Evolutionary conservation across 495 filamentous ascomycete species (phyloP).

Genomic region (Evernia prunastri): DNA sequence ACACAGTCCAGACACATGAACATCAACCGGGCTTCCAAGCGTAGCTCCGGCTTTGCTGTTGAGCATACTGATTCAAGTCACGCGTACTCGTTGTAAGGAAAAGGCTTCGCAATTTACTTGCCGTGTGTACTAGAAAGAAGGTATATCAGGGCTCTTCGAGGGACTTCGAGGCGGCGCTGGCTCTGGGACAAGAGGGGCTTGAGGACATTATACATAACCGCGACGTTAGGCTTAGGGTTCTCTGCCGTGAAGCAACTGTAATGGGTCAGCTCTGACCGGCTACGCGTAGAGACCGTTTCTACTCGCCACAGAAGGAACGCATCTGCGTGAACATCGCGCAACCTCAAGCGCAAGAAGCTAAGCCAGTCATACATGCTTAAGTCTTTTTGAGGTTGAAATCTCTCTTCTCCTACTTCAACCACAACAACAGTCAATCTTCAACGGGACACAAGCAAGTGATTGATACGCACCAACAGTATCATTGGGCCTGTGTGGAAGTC

Average conservation of each 20-base stretch:
- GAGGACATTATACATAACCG: not conserved
- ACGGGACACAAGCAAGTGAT: not conserved
- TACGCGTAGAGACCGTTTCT: not conserved
- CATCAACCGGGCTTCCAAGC: not conserved
- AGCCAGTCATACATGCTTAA: slow-evolving; percentile 10
- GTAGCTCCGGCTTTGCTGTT: not conserved
- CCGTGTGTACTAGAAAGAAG: not conserved
- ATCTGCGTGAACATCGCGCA: not conserved
- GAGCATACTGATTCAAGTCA: not conserved
- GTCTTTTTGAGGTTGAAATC: not conserved
- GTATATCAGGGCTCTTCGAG: slow-evolving; percentile 5
- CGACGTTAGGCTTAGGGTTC: not conserved
- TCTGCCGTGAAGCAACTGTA: slow-evolving; percentile 7
- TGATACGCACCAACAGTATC: not conserved
- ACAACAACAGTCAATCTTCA: not conserved
- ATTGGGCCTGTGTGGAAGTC: not conserved
- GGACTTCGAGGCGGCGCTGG: slow-evolving; percentile 3
- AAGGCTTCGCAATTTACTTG: not conserved
- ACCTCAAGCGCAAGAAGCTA: not conserved
- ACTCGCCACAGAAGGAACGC: slow-evolving; percentile 7
- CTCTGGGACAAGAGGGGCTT: slow-evolving; percentile 1
- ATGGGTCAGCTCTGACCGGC: not conserved
- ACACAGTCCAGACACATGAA: not conserved
- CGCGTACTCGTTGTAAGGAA: not conserved
- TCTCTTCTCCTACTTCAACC: not conserved